Conservation (phyloP, 2,329 filamentous ascomycete genomes). For the Aureobasidium sp. region DNA sequence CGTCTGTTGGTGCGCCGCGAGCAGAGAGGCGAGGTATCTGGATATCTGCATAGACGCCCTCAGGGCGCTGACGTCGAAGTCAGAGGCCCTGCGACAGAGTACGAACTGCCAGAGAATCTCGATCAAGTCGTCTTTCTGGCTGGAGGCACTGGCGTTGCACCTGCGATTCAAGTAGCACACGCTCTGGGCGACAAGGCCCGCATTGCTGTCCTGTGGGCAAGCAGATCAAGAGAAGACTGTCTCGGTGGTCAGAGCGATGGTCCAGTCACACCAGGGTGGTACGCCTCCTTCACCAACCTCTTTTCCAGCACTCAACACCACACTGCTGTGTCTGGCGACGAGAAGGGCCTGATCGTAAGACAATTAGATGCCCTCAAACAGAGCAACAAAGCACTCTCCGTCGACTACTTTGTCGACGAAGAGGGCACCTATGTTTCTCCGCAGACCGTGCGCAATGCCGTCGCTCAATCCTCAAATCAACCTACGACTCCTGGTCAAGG, state of each 20-base stretch:
- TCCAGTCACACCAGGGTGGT: not conserved
- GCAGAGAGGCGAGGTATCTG: conserved; percentile 74
- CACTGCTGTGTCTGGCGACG: conserved; percentile 7
- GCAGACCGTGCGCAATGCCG: conserved; percentile 27
- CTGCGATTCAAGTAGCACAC: conserved; percentile 72
- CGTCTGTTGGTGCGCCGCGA: conserved; percentile 74
- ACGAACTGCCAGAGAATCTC: conserved; percentile 43
- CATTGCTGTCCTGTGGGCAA: conserved; percentile 79
- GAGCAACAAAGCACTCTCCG: conserved; percentile 26
- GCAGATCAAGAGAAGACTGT: conserved; percentile 58
- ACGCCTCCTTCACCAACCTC: not conserved
- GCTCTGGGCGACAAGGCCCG: conserved; percentile 33
- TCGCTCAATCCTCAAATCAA: not conserved
- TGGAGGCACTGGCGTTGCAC: conserved; percentile 86
- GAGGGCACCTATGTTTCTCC: conserved; percentile 58
- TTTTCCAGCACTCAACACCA: not conserved
- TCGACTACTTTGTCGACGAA: conserved; percentile 77
- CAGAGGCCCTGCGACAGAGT: conserved; percentile 70
- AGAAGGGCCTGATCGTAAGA: conserved; percentile 56
- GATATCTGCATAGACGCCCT: conserved; percentile 55
- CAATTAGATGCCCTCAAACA: conserved; percentile 71
- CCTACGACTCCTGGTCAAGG: conserved; percentile 19
- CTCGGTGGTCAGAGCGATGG: conserved; percentile 50
- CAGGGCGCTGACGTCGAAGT: conserved; percentile 53
- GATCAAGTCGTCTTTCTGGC: conserved; percentile 70